Evolutionary conservation across 2,329 filamentous ascomycete species (phyloP), one percentile per base, ranked within the genome.

Genomic region (Epichloe coenophiala): DNA sequence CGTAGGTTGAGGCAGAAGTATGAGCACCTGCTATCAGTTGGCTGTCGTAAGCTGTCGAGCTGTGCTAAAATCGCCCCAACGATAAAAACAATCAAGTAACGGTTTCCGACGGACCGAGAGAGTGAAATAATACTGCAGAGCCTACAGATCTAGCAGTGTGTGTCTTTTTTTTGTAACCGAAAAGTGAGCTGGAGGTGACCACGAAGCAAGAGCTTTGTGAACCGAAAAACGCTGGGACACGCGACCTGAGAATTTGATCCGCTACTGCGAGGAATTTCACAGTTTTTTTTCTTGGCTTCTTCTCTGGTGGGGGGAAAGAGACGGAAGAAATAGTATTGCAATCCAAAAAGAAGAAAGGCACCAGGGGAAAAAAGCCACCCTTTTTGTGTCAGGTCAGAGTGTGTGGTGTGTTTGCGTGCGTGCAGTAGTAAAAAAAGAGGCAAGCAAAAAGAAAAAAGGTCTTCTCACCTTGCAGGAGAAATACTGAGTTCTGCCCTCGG

Each of bases 301-400:
- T 44, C n/a, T 44, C 13, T 8, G 21, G 9, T 11, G 27, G 42
- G 8, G 8, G 17, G 17, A 17, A 17, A 17, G 17, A 17, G 3
- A 19, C 13, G 46, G 46, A 35, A 31, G 31, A 39, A 7, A 50
- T 45, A 44, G 27, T 19, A 35, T 45, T 44, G 43, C 40, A 42
- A 45, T 50, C 51, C 51, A 53, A 53, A 50, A 51, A 33, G 38
- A 36, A 44, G 35, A 44, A 33, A 45, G 27, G 23, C 19, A 39
- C 19, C 47, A 21, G 41, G 19, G 15, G n/a, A 1, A 39, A 19
- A 44, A 44, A 15, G 35, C 33, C 50, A 35, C 44, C 15, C 39
- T 48, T n/a, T 21, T 37, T 44, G 31, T n/a, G n/a, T 21, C 4
- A 13, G 31, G n/a, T n/a, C 4, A 13, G 31, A 43, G 35, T 36